Base-by-base conservation (phyloP, 768 basidiomycete genomes). In the Kwoniella botswanensis region DNA sequence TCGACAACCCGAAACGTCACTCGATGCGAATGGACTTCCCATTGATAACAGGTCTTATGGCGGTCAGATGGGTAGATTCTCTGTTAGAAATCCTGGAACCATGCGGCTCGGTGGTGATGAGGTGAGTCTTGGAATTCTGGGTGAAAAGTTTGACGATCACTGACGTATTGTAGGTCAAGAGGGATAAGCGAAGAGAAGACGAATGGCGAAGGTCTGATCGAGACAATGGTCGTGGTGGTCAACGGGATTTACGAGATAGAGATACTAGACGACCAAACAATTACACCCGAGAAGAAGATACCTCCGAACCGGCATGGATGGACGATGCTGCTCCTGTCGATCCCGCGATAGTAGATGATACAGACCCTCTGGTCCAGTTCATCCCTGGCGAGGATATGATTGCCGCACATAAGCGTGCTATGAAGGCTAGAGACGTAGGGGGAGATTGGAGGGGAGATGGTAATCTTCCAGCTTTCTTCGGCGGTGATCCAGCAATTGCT, bases 321-420 rank as follows among this genome's bases (percentile, higher is more conserved):
- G 78, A 76, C 52, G 76, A 77, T 44, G 61, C 46, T 6, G 24
- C 65, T 15, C 42, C 68, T 4, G 62, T 57, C 1, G 69, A 74
- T 57, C 73, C 74, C n/a, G 74, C 71, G 6, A 71, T 75, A 10
- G 67, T 65, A 0, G 44, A 54, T 11, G 42, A 35, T 21, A 22
- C 69, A 21, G 76, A 81, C 42, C 71, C 68, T 0, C 53, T 79
- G 5, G 61, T 78, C 44, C 71, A 78, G 26, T 80, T 80, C 53
- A 63, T 73, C 21, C 79, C 79, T 0, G 79, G 79, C 4, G 77
- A 80, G 67, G 79, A 80, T 52, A 77, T 76, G 73, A 81, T 81
- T 24, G 79, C 79, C 2, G 76, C 76, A 6, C 78, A 81, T 58
- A 76, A 77, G 35, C 65, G 68, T 12, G 72, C 71, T 2, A 74